phyloP scores from a whole-genome alignment of 1,139 yeast species.

The Geotrichum candidum region DNA sequence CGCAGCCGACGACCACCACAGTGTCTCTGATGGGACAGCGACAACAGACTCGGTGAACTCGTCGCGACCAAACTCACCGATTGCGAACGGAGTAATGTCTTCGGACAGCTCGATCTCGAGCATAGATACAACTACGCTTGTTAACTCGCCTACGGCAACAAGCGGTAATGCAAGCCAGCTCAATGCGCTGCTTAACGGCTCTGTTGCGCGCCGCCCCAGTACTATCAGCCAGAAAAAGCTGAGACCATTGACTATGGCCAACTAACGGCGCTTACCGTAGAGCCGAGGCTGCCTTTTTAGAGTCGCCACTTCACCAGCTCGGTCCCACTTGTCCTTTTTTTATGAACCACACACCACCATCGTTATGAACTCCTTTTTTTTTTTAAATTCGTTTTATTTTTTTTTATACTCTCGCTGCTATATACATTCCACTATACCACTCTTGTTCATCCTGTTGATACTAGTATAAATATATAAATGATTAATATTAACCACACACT shows the following conservation, averaged over 20 bases:
- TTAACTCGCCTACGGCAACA: not conserved
- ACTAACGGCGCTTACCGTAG: not conserved
- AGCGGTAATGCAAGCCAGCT: not conserved
- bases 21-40: not conserved
- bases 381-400: not conserved
- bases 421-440: not conserved
- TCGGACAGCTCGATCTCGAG: conserved; percentile 5
- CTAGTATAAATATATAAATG: not conserved
- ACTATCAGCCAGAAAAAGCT: conserved; percentile 4
- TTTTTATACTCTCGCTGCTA: not conserved
- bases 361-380: not conserved
- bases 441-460: not conserved
- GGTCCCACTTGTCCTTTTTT: not conserved
- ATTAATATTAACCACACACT: not conserved
- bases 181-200: not conserved
- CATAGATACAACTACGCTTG: not conserved
- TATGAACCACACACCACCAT: not conserved
- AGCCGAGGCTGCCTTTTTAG: not conserved
- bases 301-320: not conserved
- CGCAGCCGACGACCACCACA: not conserved
- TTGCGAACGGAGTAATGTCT: not conserved
- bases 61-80: not conserved
- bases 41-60: not conserved
- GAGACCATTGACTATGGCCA: conserved; percentile 1
- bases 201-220: not conserved